Percentiles rank a stretch among this genome's conserved stretches.
Conservation (phyloP, 2,329 filamentous ascomycete species). For the Eutypa lata region DNA sequence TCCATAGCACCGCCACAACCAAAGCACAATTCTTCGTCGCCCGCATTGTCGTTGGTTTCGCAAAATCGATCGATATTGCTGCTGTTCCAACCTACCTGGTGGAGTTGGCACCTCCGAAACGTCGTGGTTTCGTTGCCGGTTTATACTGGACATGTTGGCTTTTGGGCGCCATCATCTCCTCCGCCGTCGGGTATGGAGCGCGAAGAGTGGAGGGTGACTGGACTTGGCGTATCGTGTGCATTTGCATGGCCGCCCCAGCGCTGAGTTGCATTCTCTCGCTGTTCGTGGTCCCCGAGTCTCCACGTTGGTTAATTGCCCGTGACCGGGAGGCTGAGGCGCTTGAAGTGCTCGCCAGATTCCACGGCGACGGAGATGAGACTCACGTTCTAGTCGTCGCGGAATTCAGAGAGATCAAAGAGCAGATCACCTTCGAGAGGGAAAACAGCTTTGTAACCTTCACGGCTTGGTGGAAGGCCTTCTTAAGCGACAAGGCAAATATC, state of each 20-base stretch:
- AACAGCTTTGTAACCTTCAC: neutral
- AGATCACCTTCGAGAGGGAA: constrained; percentile 2
- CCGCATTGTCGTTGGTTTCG: constrained; percentile 3
- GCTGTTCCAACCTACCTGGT: constrained; percentile 4
- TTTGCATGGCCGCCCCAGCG: constrained; percentile 3
- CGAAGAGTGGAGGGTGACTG: constrained; percentile 1
- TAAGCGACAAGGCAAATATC: constrained; percentile 2
- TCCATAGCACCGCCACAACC: constrained; percentile 2
- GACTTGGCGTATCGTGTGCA: constrained; percentile 9
- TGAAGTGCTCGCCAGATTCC: constrained; percentile 1
- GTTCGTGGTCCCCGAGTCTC: constrained; percentile 3
- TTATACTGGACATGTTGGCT: constrained; percentile 6
- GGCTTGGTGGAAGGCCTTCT: constrained; percentile 3
- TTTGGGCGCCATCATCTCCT: constrained; percentile 3
- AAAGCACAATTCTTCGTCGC: constrained; percentile 3
- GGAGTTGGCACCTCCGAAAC: constrained; percentile 1
- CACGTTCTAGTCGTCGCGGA: constrained; percentile 1
- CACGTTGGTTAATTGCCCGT: constrained; percentile 4
- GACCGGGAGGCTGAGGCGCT: constrained; percentile 4
- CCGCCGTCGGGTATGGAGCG: constrained; percentile 3
- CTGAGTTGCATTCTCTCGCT: constrained; percentile 6
- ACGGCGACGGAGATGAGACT: constrained; percentile 1
- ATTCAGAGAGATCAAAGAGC: constrained; percentile 3
- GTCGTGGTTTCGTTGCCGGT: constrained; percentile 1
- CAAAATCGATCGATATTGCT: constrained; percentile 1